A percentile compares a stretch with the other conserved stretches of the same genome.
Evolutionary conservation across 2,329 filamentous ascomycete genomes (phyloP).

Genomic region (Fusarium drepaniforme): DNA sequence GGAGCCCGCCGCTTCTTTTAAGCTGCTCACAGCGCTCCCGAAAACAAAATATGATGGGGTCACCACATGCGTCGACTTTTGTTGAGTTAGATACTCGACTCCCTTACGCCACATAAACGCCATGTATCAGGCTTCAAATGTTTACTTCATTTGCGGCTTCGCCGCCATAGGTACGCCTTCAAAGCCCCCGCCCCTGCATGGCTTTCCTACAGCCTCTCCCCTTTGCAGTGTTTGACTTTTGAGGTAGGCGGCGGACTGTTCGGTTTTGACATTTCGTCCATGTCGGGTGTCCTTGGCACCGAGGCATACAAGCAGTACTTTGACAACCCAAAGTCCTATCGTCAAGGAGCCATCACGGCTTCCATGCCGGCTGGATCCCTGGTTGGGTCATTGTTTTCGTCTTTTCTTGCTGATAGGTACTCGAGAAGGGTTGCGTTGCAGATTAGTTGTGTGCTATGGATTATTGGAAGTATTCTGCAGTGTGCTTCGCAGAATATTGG

Average conservation of each 20-base stretch:
- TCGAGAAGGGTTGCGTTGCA: constrained; percentile 64
- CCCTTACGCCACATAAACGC: not conserved
- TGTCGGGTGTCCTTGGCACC: constrained; percentile 77
- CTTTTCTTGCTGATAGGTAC: constrained; percentile 63
- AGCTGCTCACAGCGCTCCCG: not conserved
- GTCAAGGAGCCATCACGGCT: constrained; percentile 78
- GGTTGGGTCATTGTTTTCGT: constrained; percentile 65
- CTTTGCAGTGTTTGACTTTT: not conserved
- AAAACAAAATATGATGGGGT: not conserved
- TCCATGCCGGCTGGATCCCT: constrained; percentile 81
- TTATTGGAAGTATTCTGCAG: constrained; percentile 66
- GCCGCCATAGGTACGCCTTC: constrained; percentile 67
- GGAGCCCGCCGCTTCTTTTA: not conserved
- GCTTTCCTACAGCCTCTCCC: not conserved
- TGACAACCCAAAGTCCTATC: constrained; percentile 67
- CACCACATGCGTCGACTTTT: not conserved
- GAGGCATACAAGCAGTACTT: constrained; percentile 80
- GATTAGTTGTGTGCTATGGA: constrained; percentile 64
- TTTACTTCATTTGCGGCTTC: constrained; percentile 72
- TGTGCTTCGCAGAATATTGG: constrained; percentile 73
- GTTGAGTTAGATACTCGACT: not conserved
- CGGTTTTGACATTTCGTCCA: constrained; percentile 83
- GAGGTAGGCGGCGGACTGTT: constrained; percentile 74
- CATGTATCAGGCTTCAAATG: constrained; percentile 61
- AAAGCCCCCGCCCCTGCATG: not conserved